These are phyloP conservation scores for Desmodesmus armatus DNA, from an alignment of 139 green algal species.

Conservation along the genomic window DNA sequence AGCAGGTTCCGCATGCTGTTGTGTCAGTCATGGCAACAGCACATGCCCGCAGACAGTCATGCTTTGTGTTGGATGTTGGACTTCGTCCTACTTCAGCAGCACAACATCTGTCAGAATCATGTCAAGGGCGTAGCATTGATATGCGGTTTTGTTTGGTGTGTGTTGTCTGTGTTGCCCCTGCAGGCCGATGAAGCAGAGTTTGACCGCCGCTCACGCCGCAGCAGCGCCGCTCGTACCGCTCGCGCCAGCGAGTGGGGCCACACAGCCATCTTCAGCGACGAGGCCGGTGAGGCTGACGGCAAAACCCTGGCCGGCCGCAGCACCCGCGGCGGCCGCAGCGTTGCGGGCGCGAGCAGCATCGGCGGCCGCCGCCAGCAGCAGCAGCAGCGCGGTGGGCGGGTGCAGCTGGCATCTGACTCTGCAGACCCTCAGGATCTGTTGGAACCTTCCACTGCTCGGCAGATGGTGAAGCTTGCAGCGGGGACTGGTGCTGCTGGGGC, in stretches of 20 bases:
- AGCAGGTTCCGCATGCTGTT: too few relatives aligned
- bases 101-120: constrained; percentile 58
- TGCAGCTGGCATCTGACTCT: constrained; percentile 43
- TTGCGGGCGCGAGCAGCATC: not conserved
- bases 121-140: not conserved
- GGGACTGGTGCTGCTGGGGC: constrained; percentile 1
- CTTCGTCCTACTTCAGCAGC: too few relatives aligned
- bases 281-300: constrained; percentile 62
- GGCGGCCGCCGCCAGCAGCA: not conserved
- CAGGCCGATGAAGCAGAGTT: constrained; percentile 35
- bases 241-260: constrained; percentile 79
- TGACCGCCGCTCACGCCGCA: constrained; percentile 48
- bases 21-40: too few relatives aligned
- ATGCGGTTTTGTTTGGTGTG: not conserved
- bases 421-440: constrained; percentile 90
- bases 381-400: constrained; percentile 18
- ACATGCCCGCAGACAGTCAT: too few relatives aligned
- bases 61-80: too few relatives aligned
- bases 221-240: constrained; percentile 62
- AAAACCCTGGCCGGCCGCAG: not conserved
- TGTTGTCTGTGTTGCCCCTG: constrained; percentile 7
- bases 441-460: constrained; percentile 69
- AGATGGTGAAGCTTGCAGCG: constrained; percentile 60
- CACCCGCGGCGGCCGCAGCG: constrained; percentile 12
- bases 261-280: constrained; percentile 86